Evolutionary conservation across 768 basidiomycete genomes (phyloP).

Genomic region (Auriscalpium orientale): DNA sequence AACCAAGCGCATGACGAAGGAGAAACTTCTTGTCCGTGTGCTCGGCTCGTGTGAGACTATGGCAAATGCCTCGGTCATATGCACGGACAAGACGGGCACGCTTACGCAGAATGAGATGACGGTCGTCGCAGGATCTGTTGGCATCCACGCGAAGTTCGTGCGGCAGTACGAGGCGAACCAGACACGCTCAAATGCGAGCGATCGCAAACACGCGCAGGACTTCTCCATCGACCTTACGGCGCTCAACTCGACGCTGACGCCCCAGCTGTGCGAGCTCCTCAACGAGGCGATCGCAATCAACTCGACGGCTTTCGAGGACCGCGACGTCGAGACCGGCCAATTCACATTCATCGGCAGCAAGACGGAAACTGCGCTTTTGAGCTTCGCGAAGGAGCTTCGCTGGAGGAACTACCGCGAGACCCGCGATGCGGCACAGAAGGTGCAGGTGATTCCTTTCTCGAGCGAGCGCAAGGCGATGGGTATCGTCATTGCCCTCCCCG

Average conservation of each 20-base stretch:
- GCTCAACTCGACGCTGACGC: conserved; percentile 57
- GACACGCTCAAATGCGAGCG: conserved; percentile 55
- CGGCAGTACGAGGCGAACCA: conserved; percentile 65
- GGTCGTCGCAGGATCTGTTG: conserved; percentile 92
- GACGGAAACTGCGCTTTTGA: conserved; percentile 88
- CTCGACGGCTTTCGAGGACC: conserved; percentile 91
- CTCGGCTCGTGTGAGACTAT: conserved; percentile 97
- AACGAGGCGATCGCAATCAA: conserved; percentile 87
- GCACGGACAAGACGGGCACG: conserved; percentile 95
- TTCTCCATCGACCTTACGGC: conserved; percentile 80
- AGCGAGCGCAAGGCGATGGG: conserved; percentile 95
- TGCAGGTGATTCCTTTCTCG: conserved; percentile 92
- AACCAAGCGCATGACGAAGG: conserved; percentile 95
- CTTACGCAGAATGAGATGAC: conserved; percentile 94
- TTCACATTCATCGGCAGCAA: conserved; percentile 80
- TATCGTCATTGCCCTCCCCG: conserved; percentile 60
- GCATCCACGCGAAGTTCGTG: conserved; percentile 93
- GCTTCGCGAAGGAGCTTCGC: conserved; percentile 71
- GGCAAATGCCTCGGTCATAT: conserved; percentile 95
- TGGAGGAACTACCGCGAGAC: conserved; percentile 69
- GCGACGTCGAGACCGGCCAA: conserved; percentile 50
- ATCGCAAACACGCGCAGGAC: conserved; percentile 52
- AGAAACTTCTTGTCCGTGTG: conserved; percentile 91
- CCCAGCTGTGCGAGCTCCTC: conserved; percentile 55
- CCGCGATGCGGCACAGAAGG: conserved; percentile 50